phyloP scores from a whole-genome alignment of 441 rosid genomes.

The Mallotus japonicus region DNA sequence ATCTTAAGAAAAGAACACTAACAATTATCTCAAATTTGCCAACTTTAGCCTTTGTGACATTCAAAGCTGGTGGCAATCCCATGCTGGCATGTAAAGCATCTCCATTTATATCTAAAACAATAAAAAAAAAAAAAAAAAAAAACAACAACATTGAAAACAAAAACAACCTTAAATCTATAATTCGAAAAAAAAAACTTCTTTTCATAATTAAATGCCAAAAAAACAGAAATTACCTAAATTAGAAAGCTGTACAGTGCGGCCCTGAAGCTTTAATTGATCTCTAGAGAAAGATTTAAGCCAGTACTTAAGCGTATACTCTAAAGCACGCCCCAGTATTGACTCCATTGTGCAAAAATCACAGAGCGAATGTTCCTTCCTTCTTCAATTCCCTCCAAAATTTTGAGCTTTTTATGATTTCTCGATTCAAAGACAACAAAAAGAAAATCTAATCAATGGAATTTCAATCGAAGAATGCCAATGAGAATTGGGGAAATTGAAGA shows the following conservation, averaged over 20 bases:
- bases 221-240: constrained; percentile 50
- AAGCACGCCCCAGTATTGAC: constrained; percentile 87
- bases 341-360: constrained; percentile 48
- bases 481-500: not conserved
- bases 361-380: not conserved
- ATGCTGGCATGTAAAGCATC: constrained; percentile 97
- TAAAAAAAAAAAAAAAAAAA: constrained; percentile 10
- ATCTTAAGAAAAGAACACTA: constrained; percentile 23
- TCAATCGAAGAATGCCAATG: constrained; percentile 1
- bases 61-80: constrained; percentile 96
- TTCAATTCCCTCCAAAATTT: not conserved
- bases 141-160: too few species aligned
- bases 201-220: not conserved
- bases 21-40: constrained; percentile 85
- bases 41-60: constrained; percentile 84
- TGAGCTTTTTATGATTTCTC: not conserved
- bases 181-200: not conserved
- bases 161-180: not conserved
- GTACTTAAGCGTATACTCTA: constrained; percentile 98
- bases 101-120: constrained; percentile 76
- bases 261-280: constrained; percentile 94
- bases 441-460: not conserved
- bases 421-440: not conserved
- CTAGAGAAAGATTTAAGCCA: constrained; percentile 99
- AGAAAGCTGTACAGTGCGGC: constrained; percentile 86